Percentiles rank a stretch among this genome's conserved stretches.
Conservation (phyloP, 2,329 filamentous ascomycete genomes). For the Tympanopsis confertula region DNA sequence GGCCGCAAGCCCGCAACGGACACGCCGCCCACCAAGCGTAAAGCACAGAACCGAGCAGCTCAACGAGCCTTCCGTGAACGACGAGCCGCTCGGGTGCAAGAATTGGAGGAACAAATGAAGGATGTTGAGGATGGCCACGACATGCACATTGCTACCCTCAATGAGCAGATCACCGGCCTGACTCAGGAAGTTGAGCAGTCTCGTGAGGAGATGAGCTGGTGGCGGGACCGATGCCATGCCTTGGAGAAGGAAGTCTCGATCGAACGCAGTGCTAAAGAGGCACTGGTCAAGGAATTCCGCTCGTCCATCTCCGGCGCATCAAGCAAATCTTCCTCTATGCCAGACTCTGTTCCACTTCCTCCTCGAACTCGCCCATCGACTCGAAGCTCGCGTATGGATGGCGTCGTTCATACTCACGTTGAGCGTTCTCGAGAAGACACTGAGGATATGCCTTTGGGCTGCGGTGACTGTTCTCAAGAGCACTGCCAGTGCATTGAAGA, state of each 20-base stretch:
- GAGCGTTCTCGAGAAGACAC: not conserved
- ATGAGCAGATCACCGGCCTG: slow-evolving; percentile 43
- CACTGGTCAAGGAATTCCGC: slow-evolving; percentile 12
- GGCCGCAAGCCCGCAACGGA: slow-evolving; percentile 89
- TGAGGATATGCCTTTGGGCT: slow-evolving; percentile 1
- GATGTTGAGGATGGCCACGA: slow-evolving; percentile 45
- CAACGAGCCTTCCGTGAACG: slow-evolving; percentile 85
- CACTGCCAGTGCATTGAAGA: slow-evolving; percentile 1
- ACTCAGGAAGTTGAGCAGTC: slow-evolving; percentile 48
- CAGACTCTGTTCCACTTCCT: not conserved
- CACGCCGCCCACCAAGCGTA: slow-evolving; percentile 82
- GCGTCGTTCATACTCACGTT: not conserved
- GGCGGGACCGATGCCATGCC: slow-evolving; percentile 46
- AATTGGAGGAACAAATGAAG: slow-evolving; percentile 56
- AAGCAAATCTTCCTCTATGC: not conserved
- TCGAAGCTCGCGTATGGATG: too few relatives aligned
- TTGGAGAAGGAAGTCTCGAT: slow-evolving; percentile 45
- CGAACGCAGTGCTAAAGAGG: slow-evolving; percentile 42
- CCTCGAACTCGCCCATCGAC: not conserved
- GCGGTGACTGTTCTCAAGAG: not conserved
- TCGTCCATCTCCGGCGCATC: not conserved
- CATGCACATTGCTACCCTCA: slow-evolving; percentile 42
- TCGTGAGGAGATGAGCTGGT: slow-evolving; percentile 21
- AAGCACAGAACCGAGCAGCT: slow-evolving; percentile 86
- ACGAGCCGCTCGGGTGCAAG: slow-evolving; percentile 72